Evolutionary conservation across 78 protist species (phyloP), one percentile per base, ranked within the genome.

Genomic region (Dictyostelium citrinum): DNA sequence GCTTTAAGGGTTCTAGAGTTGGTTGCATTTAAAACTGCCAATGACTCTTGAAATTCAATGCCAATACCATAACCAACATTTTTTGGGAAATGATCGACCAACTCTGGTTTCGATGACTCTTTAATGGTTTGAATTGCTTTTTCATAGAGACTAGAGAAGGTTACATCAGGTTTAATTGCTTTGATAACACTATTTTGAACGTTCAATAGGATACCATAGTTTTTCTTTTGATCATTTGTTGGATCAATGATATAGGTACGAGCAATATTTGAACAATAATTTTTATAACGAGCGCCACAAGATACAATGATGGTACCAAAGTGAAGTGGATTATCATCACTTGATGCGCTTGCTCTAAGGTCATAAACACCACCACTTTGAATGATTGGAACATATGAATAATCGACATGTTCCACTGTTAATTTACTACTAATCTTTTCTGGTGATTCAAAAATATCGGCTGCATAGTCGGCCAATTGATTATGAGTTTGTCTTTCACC

Each of bases 241-340:
- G 98, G 96, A 75, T 97, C 88, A 49, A 98, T 61, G 39, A 98
- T 9, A 76, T 90, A 97, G 49, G 99, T 97, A 33, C 99, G 84
- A 5, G 97, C 97, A 31, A 97, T 77, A 39, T 91, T 97, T 24
- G 97, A 51, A 85, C 97, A 95, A 76, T 92, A 97, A 16, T 46
- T 17, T 37, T 84, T 96, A 96, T 95, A 98, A 6, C 97, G 75
- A 10, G 91, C 81, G 58, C 98, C 98, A 16, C 97, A 60, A 24
- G 93, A 39, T n/a, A 61, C 46, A 20, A 95, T 27, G 37, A 97
- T 96, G 17, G 97, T 68, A 39, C 91, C 98, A 31, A 81, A 67
- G 49, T 82, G 81, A 6, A 95, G 58, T 20, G 82, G 35, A 20
- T 85, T 96, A 46, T 82, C 96, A 35, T 49, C 76, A 20, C 83